Evolutionary conservation across 148 eudicot genomes (phyloP).

Genomic region (Chenopodium quinoa): DNA sequence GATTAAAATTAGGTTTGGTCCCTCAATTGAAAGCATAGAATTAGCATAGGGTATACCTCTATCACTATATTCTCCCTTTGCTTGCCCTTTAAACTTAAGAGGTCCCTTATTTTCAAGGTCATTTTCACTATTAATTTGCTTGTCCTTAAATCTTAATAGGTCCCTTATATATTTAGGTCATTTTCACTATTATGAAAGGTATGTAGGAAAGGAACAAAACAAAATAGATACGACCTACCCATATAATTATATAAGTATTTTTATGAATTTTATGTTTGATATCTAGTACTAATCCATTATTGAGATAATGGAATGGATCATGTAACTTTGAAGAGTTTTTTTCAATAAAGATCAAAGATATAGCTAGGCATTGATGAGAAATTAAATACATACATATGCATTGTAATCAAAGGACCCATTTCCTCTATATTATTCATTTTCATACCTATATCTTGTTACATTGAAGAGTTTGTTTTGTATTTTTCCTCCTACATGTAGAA

Average conservation of each 20-base stretch:
- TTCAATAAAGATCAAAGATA: not conserved
- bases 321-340: too few relatives aligned
- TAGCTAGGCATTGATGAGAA: not conserved
- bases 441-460: not conserved
- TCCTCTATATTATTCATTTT: not conserved
- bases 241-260: too few relatives aligned
- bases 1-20: not conserved
- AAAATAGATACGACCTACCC: slow-evolving; percentile 19
- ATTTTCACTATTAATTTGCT: slow-evolving; percentile 5
- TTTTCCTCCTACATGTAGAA: not conserved
- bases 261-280: not conserved
- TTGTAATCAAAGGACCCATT: not conserved
- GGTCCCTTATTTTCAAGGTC: slow-evolving; percentile 19
- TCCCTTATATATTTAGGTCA: slow-evolving; percentile 8
- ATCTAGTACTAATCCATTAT: slow-evolving; percentile 1
- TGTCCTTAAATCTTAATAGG: not conserved
- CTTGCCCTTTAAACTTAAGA: not conserved
- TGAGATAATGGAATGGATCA: not conserved
- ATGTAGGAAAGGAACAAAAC: slow-evolving; percentile 6
- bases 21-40: not conserved
- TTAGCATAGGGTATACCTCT: slow-evolving; percentile 12
- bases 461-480: slow-evolving; percentile 1
- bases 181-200: slow-evolving; percentile 18
- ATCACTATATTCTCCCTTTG: slow-evolving; percentile 1
- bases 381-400: not conserved